Evolutionary conservation across 2,329 filamentous ascomycete genomes (phyloP).

Genomic region (Zarea fungicola): DNA sequence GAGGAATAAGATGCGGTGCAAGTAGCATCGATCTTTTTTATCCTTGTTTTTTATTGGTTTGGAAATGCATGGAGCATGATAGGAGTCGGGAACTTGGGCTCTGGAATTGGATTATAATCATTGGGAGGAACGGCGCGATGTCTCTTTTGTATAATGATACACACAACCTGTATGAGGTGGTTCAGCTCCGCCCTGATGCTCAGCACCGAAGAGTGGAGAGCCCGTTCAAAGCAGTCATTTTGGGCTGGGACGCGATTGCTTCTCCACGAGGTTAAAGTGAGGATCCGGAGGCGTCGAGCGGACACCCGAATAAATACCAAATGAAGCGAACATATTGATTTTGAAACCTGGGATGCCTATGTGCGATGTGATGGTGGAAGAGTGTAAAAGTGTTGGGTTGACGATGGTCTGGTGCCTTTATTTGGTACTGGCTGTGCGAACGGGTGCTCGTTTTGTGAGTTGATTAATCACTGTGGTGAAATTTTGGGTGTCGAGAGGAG

Average conservation of each 20-base stretch:
- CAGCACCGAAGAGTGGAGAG: slow-evolving; percentile 64
- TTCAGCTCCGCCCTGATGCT: slow-evolving; percentile 59
- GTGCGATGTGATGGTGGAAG: not conserved
- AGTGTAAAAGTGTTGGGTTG: too few species aligned
- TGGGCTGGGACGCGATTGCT: slow-evolving; percentile 32
- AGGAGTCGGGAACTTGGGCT: slow-evolving; percentile 17
- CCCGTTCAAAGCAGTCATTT: slow-evolving; percentile 23
- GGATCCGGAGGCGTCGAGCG: slow-evolving; percentile 60
- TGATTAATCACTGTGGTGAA: too few species aligned
- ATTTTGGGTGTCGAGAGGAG: not conserved
- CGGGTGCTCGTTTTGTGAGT: too few species aligned
- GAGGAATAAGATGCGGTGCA: slow-evolving; percentile 61
- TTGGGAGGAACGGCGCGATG: slow-evolving; percentile 25
- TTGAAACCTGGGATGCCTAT: slow-evolving; percentile 12
- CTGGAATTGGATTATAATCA: slow-evolving; percentile 30
- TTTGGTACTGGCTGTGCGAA: slow-evolving; percentile 1
- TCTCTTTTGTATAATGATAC: slow-evolving; percentile 48
- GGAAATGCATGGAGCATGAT: slow-evolving; percentile 21
- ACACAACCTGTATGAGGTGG: slow-evolving; percentile 44
- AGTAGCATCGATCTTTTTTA: slow-evolving; percentile 18
- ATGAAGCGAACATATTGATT: slow-evolving; percentile 23
- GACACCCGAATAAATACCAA: slow-evolving; percentile 40
- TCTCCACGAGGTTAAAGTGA: slow-evolving; percentile 69
- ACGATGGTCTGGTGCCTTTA: not conserved
- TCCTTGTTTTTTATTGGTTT: slow-evolving; percentile 15